Evolutionary conservation across 2,329 filamentous ascomycete genomes (phyloP).

Genomic region (Cladophialophora exuberans): DNA sequence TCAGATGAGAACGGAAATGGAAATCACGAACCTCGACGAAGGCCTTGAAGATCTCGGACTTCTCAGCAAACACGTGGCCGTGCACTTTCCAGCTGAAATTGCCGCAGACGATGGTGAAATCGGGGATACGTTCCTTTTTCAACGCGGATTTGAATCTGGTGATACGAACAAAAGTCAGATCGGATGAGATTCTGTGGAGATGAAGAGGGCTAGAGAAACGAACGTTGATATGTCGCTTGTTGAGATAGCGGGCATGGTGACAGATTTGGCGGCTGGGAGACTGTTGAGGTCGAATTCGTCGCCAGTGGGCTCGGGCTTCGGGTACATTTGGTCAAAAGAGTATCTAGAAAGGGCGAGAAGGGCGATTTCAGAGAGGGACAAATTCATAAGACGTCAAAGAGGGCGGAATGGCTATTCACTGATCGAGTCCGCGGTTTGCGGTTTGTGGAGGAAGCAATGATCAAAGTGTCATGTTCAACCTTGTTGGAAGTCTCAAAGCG

Average conservation of each 20-base stretch:
- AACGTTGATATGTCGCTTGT: not conserved
- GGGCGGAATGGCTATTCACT: too few species aligned
- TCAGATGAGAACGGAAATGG: too few species aligned
- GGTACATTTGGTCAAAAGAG: too few species aligned
- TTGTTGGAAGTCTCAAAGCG: too few species aligned
- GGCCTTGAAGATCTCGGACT: slow-evolving; percentile 5
- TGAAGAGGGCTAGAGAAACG: not conserved
- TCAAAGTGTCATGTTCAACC: too few species aligned
- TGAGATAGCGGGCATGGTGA: not conserved
- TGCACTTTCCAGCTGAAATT: slow-evolving; percentile 19
- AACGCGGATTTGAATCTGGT: slow-evolving; percentile 12
- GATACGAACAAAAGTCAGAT: not conserved
- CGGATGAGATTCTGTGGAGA: not conserved
- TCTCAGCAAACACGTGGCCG: not conserved
- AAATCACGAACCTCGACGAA: not conserved
- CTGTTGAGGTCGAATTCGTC: too few species aligned
- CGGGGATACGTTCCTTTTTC: slow-evolving; percentile 7
- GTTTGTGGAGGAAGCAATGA: too few species aligned
- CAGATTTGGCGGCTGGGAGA: not conserved
- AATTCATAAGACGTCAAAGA: too few species aligned
- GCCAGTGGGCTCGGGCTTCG: too few species aligned
- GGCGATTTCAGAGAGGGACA: too few species aligned
- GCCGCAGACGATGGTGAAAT: slow-evolving; percentile 13
- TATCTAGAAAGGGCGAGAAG: too few species aligned
- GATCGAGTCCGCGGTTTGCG: too few species aligned